phyloP scores from a whole-genome alignment of 2,329 filamentous ascomycete species.

The Cladorrhinum sp. region DNA sequence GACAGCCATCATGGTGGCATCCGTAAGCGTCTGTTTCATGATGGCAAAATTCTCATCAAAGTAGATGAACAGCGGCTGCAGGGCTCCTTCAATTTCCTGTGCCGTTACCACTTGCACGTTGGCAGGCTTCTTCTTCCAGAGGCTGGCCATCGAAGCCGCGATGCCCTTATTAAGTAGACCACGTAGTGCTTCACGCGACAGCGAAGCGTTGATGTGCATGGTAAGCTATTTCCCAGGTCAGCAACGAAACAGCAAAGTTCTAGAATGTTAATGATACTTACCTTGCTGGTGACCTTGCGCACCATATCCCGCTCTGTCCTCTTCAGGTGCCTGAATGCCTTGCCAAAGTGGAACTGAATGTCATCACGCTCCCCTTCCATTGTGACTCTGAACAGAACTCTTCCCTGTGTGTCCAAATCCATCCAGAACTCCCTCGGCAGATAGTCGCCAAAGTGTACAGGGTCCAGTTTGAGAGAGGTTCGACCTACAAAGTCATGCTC shows the following conservation, averaged over 20 bases:
- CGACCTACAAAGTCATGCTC: conserved; percentile 97
- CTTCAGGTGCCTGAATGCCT: conserved; percentile 92
- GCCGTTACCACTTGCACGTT: conserved; percentile 59
- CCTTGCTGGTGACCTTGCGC: conserved; percentile 95
- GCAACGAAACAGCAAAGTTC: not conserved
- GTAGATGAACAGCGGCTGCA: conserved; percentile 84
- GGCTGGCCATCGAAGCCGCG: conserved; percentile 68
- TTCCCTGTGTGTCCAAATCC: conserved; percentile 91
- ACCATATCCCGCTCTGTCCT: conserved; percentile 98
- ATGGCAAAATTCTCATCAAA: conserved; percentile 99
- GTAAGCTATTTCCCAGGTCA: conserved; percentile 60
- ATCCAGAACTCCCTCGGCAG: conserved; percentile 96
- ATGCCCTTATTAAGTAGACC: conserved; percentile 68
- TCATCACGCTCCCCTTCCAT: conserved; percentile 99
- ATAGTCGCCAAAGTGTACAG: conserved; percentile 95
- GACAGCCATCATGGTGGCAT: conserved; percentile 95
- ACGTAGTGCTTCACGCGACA: conserved; percentile 79
- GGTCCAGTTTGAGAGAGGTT: conserved; percentile 97
- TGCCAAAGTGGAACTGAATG: conserved; percentile 97
- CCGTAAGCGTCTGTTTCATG: conserved; percentile 94
- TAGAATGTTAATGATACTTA: conserved; percentile 41
- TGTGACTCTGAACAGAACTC: conserved; percentile 83
- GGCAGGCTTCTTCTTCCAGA: conserved; percentile 61
- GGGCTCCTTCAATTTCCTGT: conserved; percentile 72
- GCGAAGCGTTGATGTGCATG: conserved; percentile 83